Percentiles rank a stretch among this genome's conserved stretches.
These are phyloP conservation scores for Lasiodiplodia theobromae DNA, from an alignment of 2,329 filamentous ascomycete species.

Conservation along the genomic window DNA sequence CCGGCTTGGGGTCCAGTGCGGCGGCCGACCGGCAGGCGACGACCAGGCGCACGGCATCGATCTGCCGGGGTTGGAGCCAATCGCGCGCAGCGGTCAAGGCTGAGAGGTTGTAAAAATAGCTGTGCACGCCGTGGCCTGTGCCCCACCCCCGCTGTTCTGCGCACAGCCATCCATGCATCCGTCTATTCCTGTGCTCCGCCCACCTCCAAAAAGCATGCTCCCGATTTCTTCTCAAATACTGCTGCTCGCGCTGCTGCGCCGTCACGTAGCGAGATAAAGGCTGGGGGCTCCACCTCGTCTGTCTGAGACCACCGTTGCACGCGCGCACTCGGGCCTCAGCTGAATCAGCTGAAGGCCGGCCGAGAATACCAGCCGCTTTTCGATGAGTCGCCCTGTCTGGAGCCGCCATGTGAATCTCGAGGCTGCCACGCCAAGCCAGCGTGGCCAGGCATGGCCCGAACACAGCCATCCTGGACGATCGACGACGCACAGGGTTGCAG, in stretches of 20 bases:
- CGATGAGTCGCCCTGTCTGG: not conserved
- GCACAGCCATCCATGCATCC: not conserved
- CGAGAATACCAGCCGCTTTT: constrained; percentile 7
- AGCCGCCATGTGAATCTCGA: not conserved
- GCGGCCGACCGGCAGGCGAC: not conserved
- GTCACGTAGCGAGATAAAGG: not conserved
- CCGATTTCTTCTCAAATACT: not conserved
- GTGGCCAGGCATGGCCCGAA: not conserved
- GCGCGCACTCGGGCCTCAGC: not conserved
- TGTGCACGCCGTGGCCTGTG: not conserved
- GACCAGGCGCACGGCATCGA: constrained; percentile 24
- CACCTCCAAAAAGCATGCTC: not conserved
- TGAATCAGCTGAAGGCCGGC: constrained; percentile 11
- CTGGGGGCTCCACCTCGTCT: not conserved
- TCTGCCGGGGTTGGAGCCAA: constrained; percentile 11
- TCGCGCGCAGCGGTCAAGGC: constrained; percentile 6
- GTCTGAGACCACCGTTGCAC: not conserved
- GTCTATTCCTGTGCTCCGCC: constrained; percentile 12
- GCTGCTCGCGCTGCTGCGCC: not conserved
- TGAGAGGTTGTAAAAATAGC: constrained; percentile 27
- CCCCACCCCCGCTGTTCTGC: not conserved
- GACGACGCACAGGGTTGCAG: not conserved
- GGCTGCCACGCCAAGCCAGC: not conserved
- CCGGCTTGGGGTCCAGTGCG: constrained; percentile 3
- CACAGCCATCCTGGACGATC: constrained; percentile 10